These are phyloP conservation scores for Quercus berberidifolia DNA, from an alignment of 306 rosid species.

Conservation along the genomic window DNA sequence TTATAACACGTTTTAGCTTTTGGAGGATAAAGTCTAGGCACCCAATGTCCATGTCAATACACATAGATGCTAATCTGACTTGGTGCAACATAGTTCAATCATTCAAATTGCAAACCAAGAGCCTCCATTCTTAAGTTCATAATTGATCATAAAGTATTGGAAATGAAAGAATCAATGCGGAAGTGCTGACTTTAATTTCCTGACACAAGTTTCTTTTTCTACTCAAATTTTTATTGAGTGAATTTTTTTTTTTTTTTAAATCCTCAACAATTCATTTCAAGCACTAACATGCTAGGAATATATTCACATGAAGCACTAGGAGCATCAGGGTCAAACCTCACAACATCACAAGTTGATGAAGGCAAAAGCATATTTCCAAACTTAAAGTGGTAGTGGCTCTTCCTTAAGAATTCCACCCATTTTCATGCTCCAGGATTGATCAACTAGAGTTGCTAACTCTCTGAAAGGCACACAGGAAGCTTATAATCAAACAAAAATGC, in stretches of 20 bases:
- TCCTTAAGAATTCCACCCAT: constrained; percentile 86
- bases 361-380: constrained; percentile 20
- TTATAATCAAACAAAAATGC: constrained; percentile 20
- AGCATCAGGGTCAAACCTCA: constrained; percentile 43
- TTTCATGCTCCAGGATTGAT: constrained; percentile 85
- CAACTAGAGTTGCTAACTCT: constrained; percentile 71
- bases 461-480: constrained; percentile 47
- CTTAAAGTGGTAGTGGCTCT: constrained; percentile 48
- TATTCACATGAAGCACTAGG: constrained; percentile 18
- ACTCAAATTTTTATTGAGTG: not conserved
- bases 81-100: constrained; percentile 1
- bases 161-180: not conserved
- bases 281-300: constrained; percentile 17
- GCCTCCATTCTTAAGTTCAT: not conserved
- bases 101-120: not conserved
- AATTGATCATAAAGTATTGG: not conserved
- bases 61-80: not conserved
- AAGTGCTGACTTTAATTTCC: not conserved
- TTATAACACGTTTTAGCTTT: not conserved
- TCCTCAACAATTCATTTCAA: not conserved
- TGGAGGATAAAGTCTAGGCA: not conserved
- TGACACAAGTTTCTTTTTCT: not conserved
- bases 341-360: constrained; percentile 28
- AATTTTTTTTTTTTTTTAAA: not conserved
- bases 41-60: not conserved